Conservation (phyloP, 202 grass and related monocot species). For the Carex arenaria region DNA sequence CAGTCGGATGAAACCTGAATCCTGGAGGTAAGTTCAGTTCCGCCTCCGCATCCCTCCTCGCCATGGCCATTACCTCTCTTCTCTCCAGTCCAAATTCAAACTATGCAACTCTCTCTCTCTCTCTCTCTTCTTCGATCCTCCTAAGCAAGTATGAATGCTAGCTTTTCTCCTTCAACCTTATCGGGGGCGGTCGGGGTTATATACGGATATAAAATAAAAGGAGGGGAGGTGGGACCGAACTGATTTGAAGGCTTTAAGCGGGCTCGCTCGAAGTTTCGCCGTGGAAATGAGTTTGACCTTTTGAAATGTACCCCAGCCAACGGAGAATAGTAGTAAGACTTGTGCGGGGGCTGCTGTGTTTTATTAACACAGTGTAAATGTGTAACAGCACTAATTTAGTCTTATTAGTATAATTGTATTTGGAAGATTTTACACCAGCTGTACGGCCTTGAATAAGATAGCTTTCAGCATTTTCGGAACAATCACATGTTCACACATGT, state of each 20-base stretch:
- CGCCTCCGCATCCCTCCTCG: conserved; percentile 71
- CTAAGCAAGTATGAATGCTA: neutral
- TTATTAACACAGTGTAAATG: neutral
- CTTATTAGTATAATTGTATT: neutral
- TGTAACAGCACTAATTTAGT: neutral
- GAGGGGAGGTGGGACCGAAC: neutral
- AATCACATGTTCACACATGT: neutral
- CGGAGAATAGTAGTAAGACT: conserved; percentile 2
- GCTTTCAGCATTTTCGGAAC: neutral
- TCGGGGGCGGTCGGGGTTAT: neutral
- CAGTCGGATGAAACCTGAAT: conserved; percentile 85
- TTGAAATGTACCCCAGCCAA: neutral
- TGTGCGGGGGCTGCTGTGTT: neutral
- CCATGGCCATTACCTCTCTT: conserved; percentile 15
- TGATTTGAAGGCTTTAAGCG: neutral
- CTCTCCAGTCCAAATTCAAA: neutral
- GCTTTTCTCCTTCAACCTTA: neutral
- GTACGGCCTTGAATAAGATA: neutral
- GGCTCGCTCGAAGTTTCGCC: conserved; percentile 15
- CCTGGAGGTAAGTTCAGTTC: conserved; percentile 87
- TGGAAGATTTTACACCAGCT: conserved; percentile 7
- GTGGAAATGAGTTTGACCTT: conserved; percentile 16
- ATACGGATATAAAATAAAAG: neutral
- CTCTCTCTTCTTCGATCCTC: neutral
- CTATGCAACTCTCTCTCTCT: neutral